Evolutionary conservation across 108 stramenopile species (phyloP), one percentile per base, ranked within the genome.

Genomic region (Asterionellopsis glacialis): DNA sequence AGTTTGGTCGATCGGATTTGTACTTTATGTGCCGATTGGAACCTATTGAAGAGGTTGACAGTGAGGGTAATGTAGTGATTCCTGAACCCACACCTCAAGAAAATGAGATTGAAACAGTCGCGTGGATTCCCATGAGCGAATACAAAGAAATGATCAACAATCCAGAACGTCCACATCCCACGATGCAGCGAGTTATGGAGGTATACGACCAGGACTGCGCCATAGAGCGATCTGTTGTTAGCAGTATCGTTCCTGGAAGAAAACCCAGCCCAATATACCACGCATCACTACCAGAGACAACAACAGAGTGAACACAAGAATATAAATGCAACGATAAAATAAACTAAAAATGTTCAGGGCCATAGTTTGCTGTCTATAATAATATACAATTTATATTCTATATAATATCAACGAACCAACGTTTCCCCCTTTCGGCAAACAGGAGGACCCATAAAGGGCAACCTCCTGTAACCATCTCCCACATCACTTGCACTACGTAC

Each of bases 21-120:
- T 91, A 80, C 54, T 91, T 91, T 70, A 73, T 90, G 51, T 84
- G 83, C 61, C 82, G 77, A 26, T 59, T 90, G 48, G 82, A 84
- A 59, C 84, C 88, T 3, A 57, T 88, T 1, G 77, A 72, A 51
- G 68, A 56, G 14, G 38, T 57, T 18, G 80, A 82, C 51, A 82
- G 55, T 9, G 47, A 66, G 14, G 85, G 81, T 7, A 39, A 76
- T n/a, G 56, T 59, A 51, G 56, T 45, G 10, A 74, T 84, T 48
- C 80, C 72, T 6, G 55, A 68, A 22, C 86, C 87, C 12, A 51
- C 69, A 19, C 70, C 90, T 22, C 80, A 88, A 70, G 83, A 63
- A 40, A 74, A 77, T 39, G 90, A 91, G 63, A 88, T 91, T 51
- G 75, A 78, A 16, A 65, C 61, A 3, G 80, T 76, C 24, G 72